Evolutionary conservation across 2,329 filamentous ascomycete genomes (phyloP).

Genomic region (Diaporthe aspalathi): DNA sequence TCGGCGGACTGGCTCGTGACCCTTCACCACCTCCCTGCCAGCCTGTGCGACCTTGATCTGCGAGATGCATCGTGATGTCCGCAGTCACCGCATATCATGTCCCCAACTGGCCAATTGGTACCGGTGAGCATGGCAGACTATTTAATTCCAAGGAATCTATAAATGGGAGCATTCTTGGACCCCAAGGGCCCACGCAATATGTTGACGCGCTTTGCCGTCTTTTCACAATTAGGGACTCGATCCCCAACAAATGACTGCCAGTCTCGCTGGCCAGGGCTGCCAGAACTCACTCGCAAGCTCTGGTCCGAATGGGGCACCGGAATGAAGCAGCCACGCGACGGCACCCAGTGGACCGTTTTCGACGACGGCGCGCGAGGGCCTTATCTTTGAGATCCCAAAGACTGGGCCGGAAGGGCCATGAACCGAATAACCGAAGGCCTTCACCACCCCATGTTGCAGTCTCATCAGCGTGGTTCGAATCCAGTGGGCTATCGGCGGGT

Average conservation of each 20-base stretch:
- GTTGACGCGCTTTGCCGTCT: not conserved
- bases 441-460: not conserved
- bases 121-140: not conserved
- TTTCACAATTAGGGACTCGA: not conserved
- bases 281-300: not conserved
- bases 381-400: not conserved
- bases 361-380: not conserved
- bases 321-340: not conserved
- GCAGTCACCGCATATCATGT: conserved; percentile 26
- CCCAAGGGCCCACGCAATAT: conserved; percentile 1
- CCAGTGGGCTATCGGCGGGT: not conserved
- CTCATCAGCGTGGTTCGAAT: not conserved
- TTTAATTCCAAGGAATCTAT: conserved; percentile 24
- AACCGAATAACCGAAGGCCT: conserved; percentile 1
- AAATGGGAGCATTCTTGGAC: conserved; percentile 21
- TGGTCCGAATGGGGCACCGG: not conserved
- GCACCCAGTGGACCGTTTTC: not conserved
- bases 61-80: conserved; percentile 30
- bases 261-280: not conserved
- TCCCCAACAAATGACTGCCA: not conserved
- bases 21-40: conserved; percentile 13
- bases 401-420: not conserved
- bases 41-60: conserved; percentile 2
- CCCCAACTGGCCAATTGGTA: not conserved
- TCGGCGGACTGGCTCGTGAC: not conserved